Evolutionary conservation across 2,329 filamentous ascomycete species (phyloP).

Genomic region (Fusarium metavorans): DNA sequence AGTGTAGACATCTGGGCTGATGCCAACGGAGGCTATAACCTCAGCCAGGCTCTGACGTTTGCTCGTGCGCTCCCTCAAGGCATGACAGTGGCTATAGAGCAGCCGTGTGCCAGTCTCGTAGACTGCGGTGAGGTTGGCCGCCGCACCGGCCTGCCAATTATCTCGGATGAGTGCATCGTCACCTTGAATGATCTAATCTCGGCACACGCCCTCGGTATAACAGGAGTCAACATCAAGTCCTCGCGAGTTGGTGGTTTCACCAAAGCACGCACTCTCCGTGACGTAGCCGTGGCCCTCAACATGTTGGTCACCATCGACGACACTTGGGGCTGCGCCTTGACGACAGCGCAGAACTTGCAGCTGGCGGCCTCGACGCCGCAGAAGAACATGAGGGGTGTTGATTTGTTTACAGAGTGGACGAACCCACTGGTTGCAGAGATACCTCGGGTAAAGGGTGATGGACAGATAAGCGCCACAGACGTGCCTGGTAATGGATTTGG

Average conservation of each 20-base stretch:
- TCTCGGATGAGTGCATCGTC: constrained; percentile 4
- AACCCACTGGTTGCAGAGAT: constrained; percentile 11
- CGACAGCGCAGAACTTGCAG: constrained; percentile 11
- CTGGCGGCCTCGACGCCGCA: background rate
- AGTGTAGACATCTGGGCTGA: background rate
- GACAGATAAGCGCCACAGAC: background rate
- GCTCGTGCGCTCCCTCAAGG: background rate
- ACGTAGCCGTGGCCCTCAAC: constrained; percentile 8
- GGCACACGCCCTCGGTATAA: constrained; percentile 1
- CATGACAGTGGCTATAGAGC: background rate
- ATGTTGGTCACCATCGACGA: constrained; percentile 11
- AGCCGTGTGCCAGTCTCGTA: background rate
- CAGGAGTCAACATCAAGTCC: constrained; percentile 14
- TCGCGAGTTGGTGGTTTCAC: constrained; percentile 12
- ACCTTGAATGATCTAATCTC: constrained; percentile 5
- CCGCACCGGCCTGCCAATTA: background rate
- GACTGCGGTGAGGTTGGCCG: background rate
- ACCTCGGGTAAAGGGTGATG: constrained; percentile 4
- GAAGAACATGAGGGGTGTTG: background rate
- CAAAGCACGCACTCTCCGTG: constrained; percentile 12
- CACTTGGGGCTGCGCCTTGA: constrained; percentile 14
- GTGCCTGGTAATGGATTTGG: constrained; percentile 9
- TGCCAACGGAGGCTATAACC: background rate
- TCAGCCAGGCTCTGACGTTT: background rate
- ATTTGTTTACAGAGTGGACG: constrained; percentile 18